Base-by-base conservation (phyloP, 768 basidiomycete genomes). In the Nevesoporus exiguus region DNA sequence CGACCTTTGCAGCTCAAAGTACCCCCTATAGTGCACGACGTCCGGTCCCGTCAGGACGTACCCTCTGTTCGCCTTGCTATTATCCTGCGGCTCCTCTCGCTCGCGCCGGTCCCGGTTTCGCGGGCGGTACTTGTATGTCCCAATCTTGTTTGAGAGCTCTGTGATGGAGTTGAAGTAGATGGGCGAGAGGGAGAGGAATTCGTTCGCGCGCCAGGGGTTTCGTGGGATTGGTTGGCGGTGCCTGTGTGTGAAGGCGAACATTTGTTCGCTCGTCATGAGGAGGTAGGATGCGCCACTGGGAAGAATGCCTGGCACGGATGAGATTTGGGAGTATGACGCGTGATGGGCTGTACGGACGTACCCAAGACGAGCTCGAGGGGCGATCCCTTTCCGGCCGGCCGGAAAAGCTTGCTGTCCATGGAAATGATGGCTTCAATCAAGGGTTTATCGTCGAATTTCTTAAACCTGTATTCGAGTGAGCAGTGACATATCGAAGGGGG, bases 101-200 rank as follows among this genome's bases (percentile, higher is more conserved):
- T 60, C 66, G 1, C 57, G 51, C 14, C 63, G 40, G 27, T 69
- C 66, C 19, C 69, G 67, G 55, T 77, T 74, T 14, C 66, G 66
- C 0, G 65, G 55, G 43, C 74, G 76, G 7, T 73, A 72, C 45
- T 71, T 76, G 49, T 80, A 68, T 3, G 59, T 61, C 10, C 64
- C 57, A 3, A 81, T 56, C 57, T 77, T 81, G 37, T 68, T 70
- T 1, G 58, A 45, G 10, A 82, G 62, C 17, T 74, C 72, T 0
- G 65, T 47, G 5, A 17, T 19, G 7, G 56, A 61, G 44, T 47
- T 15, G 48, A 82, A 82, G 40, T 69, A 62, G 31, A 81, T 77
- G 0, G 80, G 80, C 0, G 80, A 81, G 8, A 82, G 57, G 0
- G 79, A 80, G 25, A 73, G 68, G 51, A 78, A 80, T 9, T 73